Evolutionary conservation across 176 grass and related monocot genomes (phyloP).

Genomic region (Hyparrhenia diplandra): DNA sequence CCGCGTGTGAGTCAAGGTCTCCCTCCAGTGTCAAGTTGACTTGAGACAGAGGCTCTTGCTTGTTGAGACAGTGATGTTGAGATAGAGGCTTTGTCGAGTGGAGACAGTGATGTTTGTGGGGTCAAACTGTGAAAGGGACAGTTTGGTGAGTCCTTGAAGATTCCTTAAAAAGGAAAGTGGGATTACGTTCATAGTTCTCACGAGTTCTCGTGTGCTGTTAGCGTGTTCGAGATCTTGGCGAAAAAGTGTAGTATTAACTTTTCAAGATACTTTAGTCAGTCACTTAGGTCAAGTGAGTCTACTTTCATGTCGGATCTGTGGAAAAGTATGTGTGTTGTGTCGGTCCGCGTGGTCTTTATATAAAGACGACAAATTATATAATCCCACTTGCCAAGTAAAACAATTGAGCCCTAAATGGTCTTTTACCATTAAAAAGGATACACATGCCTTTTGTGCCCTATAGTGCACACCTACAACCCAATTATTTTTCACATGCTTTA

Average conservation of each 20-base stretch:
- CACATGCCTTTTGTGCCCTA: background rate
- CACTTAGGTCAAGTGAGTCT: background rate
- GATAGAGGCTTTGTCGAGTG: too few species aligned
- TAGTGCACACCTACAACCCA: background rate
- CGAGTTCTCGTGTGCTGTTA: background rate
- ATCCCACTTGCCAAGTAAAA: background rate
- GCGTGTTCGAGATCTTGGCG: background rate
- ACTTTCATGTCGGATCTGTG: background rate
- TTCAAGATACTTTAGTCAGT: background rate
- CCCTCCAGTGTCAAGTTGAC: background rate
- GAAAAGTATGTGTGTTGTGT: background rate
- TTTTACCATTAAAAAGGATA: too few species aligned
- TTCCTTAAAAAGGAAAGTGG: background rate
- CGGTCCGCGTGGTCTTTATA: background rate
- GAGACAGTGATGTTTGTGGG: too few species aligned
- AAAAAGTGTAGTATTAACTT: background rate
- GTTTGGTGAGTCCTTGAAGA: background rate
- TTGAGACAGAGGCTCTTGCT: background rate
- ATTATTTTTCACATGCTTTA: too few species aligned
- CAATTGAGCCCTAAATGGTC: background rate
- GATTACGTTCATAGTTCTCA: background rate
- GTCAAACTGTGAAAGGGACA: accelerated
- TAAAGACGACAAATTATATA: background rate
- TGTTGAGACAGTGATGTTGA: background rate
- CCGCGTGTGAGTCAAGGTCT: background rate